These are phyloP conservation scores for Evansstolkia leycettana DNA, from an alignment of 495 filamentous ascomycete species.

Conservation along the genomic window DNA sequence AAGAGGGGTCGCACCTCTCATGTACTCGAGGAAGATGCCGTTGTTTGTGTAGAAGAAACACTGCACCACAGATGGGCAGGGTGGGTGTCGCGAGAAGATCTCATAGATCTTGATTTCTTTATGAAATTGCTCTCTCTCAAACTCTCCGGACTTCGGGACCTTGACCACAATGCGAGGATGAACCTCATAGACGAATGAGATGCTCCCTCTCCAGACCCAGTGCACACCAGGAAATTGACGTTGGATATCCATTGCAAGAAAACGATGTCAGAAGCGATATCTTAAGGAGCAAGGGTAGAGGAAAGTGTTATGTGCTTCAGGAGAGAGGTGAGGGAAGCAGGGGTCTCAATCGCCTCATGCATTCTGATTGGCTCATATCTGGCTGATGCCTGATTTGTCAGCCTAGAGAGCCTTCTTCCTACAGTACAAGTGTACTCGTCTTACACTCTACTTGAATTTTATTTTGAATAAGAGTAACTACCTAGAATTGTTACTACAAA, in stretches of 20 bases:
- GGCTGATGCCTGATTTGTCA: too few species aligned
- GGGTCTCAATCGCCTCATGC: too few species aligned
- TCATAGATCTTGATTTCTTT: conserved; percentile 22
- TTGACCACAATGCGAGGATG: conserved; percentile 28
- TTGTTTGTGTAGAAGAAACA: conserved; percentile 18
- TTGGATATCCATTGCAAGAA: conserved; percentile 11
- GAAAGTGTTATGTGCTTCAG: not conserved
- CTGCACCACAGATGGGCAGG: conserved; percentile 20
- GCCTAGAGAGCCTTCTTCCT: too few species aligned
- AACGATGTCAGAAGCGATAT: conserved; percentile 5
- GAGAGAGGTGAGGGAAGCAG: too few species aligned
- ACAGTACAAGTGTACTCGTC: too few species aligned
- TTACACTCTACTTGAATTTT: too few species aligned
- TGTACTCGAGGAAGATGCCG: conserved; percentile 29
- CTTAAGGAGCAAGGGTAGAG: not conserved
- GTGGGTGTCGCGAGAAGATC: conserved; percentile 15
- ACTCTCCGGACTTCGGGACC: conserved; percentile 19
- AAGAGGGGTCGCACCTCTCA: conserved; percentile 15
- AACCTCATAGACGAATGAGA: conserved; percentile 27
- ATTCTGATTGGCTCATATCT: too few species aligned
- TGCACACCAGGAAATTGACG: conserved; percentile 14
- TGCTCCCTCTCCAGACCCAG: conserved; percentile 22
- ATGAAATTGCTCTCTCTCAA: conserved; percentile 20
- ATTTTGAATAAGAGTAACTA: too few species aligned
- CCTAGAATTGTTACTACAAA: too few species aligned